Conservation (phyloP, 805 yeast species). For the Wickerhamomyces chambardii region DNA sequence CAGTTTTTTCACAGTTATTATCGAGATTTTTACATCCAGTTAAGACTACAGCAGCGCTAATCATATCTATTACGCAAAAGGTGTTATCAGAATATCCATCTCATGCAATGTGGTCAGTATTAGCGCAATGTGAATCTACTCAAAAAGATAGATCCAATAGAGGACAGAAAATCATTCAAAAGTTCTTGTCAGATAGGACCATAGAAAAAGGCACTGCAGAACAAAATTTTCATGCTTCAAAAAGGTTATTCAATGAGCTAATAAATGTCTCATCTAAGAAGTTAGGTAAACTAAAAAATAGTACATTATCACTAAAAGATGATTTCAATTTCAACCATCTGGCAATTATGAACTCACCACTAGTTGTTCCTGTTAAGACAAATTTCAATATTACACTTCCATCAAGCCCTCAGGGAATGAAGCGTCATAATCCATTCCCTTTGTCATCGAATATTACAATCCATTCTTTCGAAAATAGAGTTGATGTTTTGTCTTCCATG, state of each 20-base stretch:
- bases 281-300: constrained; percentile 6
- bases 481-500: constrained; percentile 67
- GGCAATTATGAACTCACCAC: constrained; percentile 30
- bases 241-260: constrained; percentile 17
- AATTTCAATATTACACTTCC: constrained; percentile 67
- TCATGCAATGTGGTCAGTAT: constrained; percentile 79
- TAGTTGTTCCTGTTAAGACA: constrained; percentile 69
- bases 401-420: constrained; percentile 30
- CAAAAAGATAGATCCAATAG: constrained; percentile 33
- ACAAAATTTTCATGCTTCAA: constrained; percentile 10
- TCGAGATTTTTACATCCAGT: constrained; percentile 70
- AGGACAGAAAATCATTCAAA: constrained; percentile 35
- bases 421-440: constrained; percentile 34
- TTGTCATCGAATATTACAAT: constrained; percentile 40
- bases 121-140: constrained; percentile 59
- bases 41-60: constrained; percentile 40
- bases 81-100: constrained; percentile 64
- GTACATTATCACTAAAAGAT: constrained; percentile 18
- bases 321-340: constrained; percentile 34
- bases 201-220: not conserved
- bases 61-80: constrained; percentile 47
- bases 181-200: constrained; percentile 10
- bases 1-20: constrained; percentile 77
- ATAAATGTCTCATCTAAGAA: constrained; percentile 17
- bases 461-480: constrained; percentile 55